Conservation (phyloP, 148 eudicot species). For the Oxyria digyna region DNA sequence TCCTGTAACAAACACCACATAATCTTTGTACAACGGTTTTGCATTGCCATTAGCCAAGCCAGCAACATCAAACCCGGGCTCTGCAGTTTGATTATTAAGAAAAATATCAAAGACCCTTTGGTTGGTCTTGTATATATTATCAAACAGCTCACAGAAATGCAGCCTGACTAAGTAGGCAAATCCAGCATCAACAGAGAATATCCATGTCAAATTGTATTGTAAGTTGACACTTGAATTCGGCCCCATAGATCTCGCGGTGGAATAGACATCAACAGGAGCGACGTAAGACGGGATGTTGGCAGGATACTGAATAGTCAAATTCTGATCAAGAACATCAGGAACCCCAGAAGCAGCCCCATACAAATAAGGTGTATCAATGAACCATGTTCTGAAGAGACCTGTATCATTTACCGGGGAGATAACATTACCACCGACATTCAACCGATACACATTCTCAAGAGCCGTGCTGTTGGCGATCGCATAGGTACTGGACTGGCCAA, state of each 20-base stretch:
- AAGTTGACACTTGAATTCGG: conserved; percentile 27
- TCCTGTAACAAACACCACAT: conserved; percentile 37
- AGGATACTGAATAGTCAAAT: conserved; percentile 36
- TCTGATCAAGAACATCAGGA: conserved; percentile 23
- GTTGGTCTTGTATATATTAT: conserved; percentile 24
- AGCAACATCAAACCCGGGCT: conserved; percentile 37
- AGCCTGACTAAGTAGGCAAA: conserved; percentile 77
- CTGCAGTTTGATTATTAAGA: conserved; percentile 67
- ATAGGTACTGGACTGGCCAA: conserved; percentile 29
- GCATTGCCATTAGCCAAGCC: conserved; percentile 33
- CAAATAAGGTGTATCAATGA: conserved; percentile 45
- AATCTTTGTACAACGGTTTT: conserved; percentile 40
- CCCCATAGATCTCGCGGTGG: conserved; percentile 75
- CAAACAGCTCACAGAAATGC: conserved; percentile 69
- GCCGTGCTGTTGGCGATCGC: conserved; percentile 48
- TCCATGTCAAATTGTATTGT: conserved; percentile 70
- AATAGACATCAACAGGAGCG: conserved; percentile 70
- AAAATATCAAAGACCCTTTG: conserved; percentile 58
- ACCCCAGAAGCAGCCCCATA: conserved; percentile 58
- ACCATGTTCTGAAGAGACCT: conserved; percentile 75
- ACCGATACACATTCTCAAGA: conserved; percentile 57
- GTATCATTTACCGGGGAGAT: conserved; percentile 71
- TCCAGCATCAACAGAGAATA: conserved; percentile 57
- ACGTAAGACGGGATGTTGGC: conserved; percentile 29
- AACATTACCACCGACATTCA: conserved; percentile 81